Base-by-base conservation (phyloP, 306 rosid species). In the Echinosophora koreensis region DNA sequence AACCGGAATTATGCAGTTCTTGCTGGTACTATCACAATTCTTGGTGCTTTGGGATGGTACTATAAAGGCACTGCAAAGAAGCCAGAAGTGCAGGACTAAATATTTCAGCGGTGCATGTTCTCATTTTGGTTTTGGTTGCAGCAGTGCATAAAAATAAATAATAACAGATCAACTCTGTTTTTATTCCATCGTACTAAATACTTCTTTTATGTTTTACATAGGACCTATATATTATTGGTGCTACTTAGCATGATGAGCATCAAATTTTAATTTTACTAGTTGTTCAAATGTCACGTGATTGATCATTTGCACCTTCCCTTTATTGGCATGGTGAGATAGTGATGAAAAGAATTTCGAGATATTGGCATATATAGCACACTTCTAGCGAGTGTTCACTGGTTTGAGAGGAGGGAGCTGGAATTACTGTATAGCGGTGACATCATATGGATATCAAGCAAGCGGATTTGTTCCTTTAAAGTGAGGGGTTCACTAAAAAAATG, bases 81-180 rank as follows among this genome's bases (percentile, higher is more conserved):
- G 91, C 89, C 92, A 58, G 97, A 94, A 87, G 86, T 80, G 68
- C 91, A 92, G 81, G 98, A 94, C 83, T 94, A 93, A 82, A 71
- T 72, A 76, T 75, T 75, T 72, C 70, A 49, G 68, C 14, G 15
- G 70, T 65, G 69, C 66, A 37, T 79, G 77, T 41, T 79, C 63
- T 66, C 69, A 15, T 50, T 71, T 74, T 78, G 65, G 39, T 70
- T 30, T 54, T 54, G 74, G 66, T 42, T 49, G 86, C 50, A 17
- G 28, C 54, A 73, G 64, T 71, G 63, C 84, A 35, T 58, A 71
- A 13, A 83, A 82, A 82, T 82, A 79, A 86, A 71, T 72, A 34
- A 79, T 77, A 68, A 61, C 64, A 52, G 69, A 63, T n/a, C 50
- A 54, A 38, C 72, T 74, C 14, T 59, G 80, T 50, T 68, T 59